phyloP scores from a whole-genome alignment of 768 basidiomycete genomes.

The Leucosporidium yakuticum region DNA sequence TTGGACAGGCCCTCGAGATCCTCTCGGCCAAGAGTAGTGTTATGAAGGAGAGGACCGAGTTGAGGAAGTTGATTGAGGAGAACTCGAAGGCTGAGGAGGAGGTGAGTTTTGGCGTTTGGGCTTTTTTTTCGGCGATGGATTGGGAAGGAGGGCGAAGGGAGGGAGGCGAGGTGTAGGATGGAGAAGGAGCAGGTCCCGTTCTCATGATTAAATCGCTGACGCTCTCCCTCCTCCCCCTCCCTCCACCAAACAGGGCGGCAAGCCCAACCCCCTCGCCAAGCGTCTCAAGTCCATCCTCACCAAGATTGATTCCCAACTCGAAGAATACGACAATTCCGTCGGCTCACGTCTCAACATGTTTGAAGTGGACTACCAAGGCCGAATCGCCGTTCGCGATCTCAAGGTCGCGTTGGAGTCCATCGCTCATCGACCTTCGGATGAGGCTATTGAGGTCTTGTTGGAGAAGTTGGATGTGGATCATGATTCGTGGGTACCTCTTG shows the following conservation, averaged over 20 bases:
- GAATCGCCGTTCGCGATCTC: constrained; percentile 81
- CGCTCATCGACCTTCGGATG: constrained; percentile 84
- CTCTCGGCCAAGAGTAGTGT: constrained; percentile 90
- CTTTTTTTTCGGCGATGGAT: no score
- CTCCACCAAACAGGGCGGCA: constrained; percentile 49
- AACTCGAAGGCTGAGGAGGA: constrained; percentile 71
- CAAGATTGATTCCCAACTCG: constrained; percentile 86
- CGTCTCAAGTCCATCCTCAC: constrained; percentile 92
- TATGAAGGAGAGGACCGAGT: constrained; percentile 89
- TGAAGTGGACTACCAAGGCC: constrained; percentile 51
- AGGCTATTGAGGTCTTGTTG: constrained; percentile 76
- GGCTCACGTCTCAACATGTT: constrained; percentile 46
- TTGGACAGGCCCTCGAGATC: constrained; percentile 82
- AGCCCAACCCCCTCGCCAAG: constrained; percentile 78
- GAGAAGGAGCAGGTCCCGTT: no score
- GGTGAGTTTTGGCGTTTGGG: background rate
- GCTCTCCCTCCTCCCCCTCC: background rate
- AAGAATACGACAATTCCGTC: constrained; percentile 76
- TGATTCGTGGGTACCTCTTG: constrained; percentile 89
- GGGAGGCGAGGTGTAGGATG: no score
- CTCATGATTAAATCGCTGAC: no score
- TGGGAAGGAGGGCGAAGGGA: no score
- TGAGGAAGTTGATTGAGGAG: constrained; percentile 86
- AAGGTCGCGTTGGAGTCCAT: constrained; percentile 87
- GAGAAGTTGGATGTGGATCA: constrained; percentile 70